Percentiles rank a stretch among this genome's conserved stretches.
Evolutionary conservation across 148 eudicot genomes (phyloP).

Genomic region (Simmondsia chinensis): DNA sequence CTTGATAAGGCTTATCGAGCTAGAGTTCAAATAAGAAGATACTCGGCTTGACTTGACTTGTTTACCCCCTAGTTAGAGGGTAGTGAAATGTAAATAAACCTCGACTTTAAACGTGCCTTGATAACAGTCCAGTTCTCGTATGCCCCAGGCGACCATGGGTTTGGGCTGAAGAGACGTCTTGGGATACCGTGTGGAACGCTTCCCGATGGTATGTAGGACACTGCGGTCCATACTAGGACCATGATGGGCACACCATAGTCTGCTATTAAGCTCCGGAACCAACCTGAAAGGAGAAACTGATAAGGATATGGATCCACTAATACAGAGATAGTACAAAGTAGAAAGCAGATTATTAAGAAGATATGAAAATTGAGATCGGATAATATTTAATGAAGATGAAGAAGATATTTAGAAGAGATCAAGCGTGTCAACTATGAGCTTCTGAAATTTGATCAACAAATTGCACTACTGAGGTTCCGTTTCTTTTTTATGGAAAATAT

Average conservation of each 20-base stretch:
- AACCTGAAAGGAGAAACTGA: conserved; percentile 31
- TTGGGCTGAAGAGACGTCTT: conserved; percentile 79
- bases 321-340: no score
- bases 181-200: conserved; percentile 79
- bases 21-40: no score
- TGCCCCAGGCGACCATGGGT: conserved; percentile 97
- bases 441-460: no score
- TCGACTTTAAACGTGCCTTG: conserved; percentile 28
- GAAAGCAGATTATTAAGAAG: neutral
- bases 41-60: no score
- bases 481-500: no score
- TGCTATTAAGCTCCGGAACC: conserved; percentile 73
- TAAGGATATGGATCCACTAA: neutral
- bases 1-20: no score
- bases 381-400: no score
- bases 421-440: no score
- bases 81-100: no score
- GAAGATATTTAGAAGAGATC: no score
- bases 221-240: conserved; percentile 78
- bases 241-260: conserved; percentile 95
- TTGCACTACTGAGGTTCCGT: no score
- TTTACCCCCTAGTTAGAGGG: no score
- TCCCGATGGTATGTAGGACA: conserved; percentile 70
- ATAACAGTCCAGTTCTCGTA: conserved; percentile 85
- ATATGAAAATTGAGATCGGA: neutral